Conservation (phyloP, 2,329 filamentous ascomycete species). For the Gliomastix tumulicola region DNA sequence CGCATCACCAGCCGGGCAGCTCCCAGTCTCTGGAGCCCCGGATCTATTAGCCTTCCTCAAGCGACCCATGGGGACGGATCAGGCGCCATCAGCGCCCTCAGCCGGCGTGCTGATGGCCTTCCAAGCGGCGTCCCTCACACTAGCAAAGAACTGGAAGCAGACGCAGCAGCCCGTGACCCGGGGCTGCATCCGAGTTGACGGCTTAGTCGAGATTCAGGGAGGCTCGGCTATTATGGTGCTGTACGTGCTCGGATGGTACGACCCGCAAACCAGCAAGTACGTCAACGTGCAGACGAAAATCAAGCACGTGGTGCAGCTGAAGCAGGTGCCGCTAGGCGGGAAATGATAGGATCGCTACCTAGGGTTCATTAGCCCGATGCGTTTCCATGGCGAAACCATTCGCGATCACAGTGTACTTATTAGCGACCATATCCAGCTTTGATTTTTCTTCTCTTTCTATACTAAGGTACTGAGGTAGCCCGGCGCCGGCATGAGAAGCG, state of each 20-base stretch:
- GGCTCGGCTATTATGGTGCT: slow-evolving; percentile 38
- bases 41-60: neutral
- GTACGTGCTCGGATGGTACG: slow-evolving; percentile 46
- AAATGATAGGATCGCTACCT: too few relatives aligned
- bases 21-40: too few relatives aligned
- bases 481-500: too few relatives aligned
- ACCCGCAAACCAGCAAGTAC: slow-evolving; percentile 45
- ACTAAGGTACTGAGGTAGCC: too few relatives aligned
- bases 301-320: slow-evolving; percentile 33
- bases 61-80: slow-evolving; percentile 15
- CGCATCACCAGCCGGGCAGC: too few relatives aligned
- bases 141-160: slow-evolving; percentile 38
- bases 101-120: slow-evolving; percentile 22
- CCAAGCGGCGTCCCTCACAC: slow-evolving; percentile 23
- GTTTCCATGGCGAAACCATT: too few relatives aligned
- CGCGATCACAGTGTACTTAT: too few relatives aligned
- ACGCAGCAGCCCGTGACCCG: slow-evolving; percentile 34
- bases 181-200: slow-evolving; percentile 45
- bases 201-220: slow-evolving; percentile 45
- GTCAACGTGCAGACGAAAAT: slow-evolving; percentile 32
- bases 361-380: too few relatives aligned
- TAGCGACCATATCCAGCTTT: too few relatives aligned
- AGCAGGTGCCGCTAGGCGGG: slow-evolving; percentile 18
- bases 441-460: too few relatives aligned
- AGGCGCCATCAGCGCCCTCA: too few relatives aligned